phyloP scores from a whole-genome alignment of 352 stramenopile genomes.

The Peronospora farinosa region DNA sequence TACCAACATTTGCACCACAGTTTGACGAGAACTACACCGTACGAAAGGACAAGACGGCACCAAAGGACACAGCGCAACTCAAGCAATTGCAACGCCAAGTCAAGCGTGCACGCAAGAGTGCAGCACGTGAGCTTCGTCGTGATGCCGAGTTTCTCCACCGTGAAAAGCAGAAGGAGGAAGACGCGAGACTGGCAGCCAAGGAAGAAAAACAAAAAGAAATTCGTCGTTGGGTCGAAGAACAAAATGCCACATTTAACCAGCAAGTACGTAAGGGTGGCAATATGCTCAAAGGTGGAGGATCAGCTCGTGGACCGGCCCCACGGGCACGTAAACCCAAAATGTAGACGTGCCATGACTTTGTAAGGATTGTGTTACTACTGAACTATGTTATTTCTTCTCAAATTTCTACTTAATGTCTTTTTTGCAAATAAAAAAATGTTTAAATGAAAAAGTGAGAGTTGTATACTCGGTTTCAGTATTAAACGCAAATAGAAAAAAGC shows the following conservation, averaged over 20 bases:
- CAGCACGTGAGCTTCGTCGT: conserved; percentile 90
- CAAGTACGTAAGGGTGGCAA: conserved; percentile 93
- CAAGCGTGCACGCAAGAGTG: conserved; percentile 94
- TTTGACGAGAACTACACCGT: conserved; percentile 90
- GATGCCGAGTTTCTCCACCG: conserved; percentile 92
- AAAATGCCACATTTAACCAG: conserved; percentile 97
- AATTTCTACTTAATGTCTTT: no score
- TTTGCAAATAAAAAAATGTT: no score
- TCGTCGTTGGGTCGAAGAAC: conserved; percentile 92
- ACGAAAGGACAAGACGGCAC: conserved; percentile 85
- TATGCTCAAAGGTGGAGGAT: conserved; percentile 92
- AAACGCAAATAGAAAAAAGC: no score
- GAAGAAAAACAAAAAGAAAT: conserved; percentile 92
- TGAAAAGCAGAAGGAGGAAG: conserved; percentile 88
- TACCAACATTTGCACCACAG: conserved; percentile 83
- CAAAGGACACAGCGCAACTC: conserved; percentile 75
- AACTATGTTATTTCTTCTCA: no score
- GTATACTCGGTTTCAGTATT: no score
- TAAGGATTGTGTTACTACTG: no score
- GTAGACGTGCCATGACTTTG: no score
- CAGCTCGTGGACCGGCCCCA: conserved; percentile 21
- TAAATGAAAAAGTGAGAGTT: no score
- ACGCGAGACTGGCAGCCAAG: conserved; percentile 63
- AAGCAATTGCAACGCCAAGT: conserved; percentile 93
- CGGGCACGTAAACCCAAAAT: no score